Evolutionary conservation across 371 early-diverging fungal genomes (phyloP).

Genomic region (Mucor racemosus): DNA sequence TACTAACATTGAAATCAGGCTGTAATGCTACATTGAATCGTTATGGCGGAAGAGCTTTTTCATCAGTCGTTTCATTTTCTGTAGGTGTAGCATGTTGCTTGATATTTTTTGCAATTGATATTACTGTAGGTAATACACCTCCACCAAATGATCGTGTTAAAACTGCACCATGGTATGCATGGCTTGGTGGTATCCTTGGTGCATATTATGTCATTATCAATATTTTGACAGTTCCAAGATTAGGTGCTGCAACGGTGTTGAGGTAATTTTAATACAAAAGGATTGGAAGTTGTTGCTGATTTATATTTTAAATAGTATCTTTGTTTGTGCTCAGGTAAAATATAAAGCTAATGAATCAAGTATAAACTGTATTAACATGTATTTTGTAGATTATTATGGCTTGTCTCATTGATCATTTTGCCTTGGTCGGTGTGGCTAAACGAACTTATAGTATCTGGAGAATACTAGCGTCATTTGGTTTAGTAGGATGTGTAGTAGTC

Average conservation of each 20-base stretch:
- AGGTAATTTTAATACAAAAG: background rate
- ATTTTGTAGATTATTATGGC: slow-evolving; percentile 41
- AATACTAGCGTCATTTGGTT: slow-evolving; percentile 52
- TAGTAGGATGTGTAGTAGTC: slow-evolving; percentile 53
- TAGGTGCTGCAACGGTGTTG: slow-evolving; percentile 54
- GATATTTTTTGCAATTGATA: slow-evolving; percentile 36
- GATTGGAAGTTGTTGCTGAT: background rate
- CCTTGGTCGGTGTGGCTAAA: slow-evolving; percentile 44
- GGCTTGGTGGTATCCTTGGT: slow-evolving; percentile 52
- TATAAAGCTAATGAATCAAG: no score
- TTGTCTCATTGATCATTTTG: slow-evolving; percentile 56
- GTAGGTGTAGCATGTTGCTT: slow-evolving; percentile 19
- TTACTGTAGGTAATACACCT: slow-evolving; percentile 26
- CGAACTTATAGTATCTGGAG: slow-evolving; percentile 54
- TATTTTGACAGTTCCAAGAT: slow-evolving; percentile 51
- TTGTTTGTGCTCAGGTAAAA: slow-evolving; percentile 53
- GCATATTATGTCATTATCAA: slow-evolving; percentile 57
- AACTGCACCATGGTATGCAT: slow-evolving; percentile 40
- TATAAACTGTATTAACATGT: background rate
- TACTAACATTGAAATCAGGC: slow-evolving; percentile 2
- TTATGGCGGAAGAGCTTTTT: slow-evolving; percentile 38
- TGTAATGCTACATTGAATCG: slow-evolving; percentile 37
- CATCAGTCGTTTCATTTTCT: slow-evolving; percentile 30
- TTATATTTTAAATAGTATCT: slow-evolving; percentile 38
- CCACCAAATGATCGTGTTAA: slow-evolving; percentile 24